These are phyloP conservation scores for Artemisia tridentata DNA, from an alignment of 129 eudicot species.

Conservation along the genomic window DNA sequence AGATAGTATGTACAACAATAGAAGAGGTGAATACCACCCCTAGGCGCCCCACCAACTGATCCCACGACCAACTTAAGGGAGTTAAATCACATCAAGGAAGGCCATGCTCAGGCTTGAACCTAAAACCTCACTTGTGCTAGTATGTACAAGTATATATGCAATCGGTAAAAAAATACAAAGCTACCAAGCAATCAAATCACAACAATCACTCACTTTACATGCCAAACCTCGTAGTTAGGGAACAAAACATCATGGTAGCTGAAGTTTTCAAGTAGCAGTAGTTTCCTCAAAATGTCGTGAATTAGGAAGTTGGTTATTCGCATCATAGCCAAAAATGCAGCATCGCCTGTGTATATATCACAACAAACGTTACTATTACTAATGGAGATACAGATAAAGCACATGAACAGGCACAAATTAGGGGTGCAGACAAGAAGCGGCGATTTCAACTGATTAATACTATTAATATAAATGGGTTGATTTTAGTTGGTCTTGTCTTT, in stretches of 20 bases:
- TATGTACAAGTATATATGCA: slow-evolving; percentile 36
- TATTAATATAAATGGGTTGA: background rate
- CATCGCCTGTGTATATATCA: slow-evolving; percentile 57
- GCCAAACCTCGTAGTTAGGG: slow-evolving; percentile 31
- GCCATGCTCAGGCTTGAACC: no score
- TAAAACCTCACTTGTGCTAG: background rate
- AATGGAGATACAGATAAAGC: background rate
- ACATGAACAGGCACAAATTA: background rate
- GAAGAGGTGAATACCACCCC: no score
- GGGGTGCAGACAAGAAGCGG: background rate
- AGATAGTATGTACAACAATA: no score
- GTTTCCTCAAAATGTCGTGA: slow-evolving; percentile 13
- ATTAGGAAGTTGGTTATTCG: slow-evolving; percentile 21
- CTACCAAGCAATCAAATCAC: slow-evolving; percentile 34
- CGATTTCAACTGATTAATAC: background rate
- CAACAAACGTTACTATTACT: background rate
- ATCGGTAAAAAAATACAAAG: slow-evolving; percentile 24
- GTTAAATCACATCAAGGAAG: no score
- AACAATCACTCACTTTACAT: slow-evolving; percentile 33
- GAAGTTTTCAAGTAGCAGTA: slow-evolving; percentile 6
- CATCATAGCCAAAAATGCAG: slow-evolving; percentile 79
- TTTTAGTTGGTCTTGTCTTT: background rate
- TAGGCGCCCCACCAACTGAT: no score
- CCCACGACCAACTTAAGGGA: no score
- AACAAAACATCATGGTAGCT: slow-evolving; percentile 24